These are phyloP conservation scores for Talaromyces sp. DNA, from an alignment of 2,329 filamentous ascomycete genomes.

Conservation along the genomic window DNA sequence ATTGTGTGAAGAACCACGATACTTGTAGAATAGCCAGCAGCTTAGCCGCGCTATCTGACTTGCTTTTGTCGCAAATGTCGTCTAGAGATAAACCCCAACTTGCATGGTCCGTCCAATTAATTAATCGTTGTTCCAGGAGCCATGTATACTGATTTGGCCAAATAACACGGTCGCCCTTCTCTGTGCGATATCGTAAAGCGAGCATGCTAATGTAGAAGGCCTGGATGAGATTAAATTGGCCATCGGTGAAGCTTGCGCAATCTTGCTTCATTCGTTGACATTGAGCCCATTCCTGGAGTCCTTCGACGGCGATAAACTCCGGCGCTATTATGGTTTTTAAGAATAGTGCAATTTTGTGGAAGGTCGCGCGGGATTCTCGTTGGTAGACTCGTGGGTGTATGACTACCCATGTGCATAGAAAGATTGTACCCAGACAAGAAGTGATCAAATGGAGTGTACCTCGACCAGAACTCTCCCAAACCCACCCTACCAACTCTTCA, in stretches of 20 bases:
- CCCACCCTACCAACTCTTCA: background rate
- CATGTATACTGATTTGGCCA: constrained; percentile 1
- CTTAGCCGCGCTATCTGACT: background rate
- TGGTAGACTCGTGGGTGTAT: background rate
- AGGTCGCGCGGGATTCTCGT: background rate
- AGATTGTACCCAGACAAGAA: background rate
- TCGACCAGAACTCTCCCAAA: background rate
- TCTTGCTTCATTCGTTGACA: background rate
- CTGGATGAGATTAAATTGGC: background rate
- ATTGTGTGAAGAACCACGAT: background rate
- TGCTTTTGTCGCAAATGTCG: background rate
- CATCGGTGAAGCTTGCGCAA: background rate
- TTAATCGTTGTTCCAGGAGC: background rate
- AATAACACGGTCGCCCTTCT: background rate
- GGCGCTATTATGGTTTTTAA: background rate
- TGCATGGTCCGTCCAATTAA: background rate
- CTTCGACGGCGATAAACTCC: background rate
- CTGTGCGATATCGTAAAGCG: background rate
- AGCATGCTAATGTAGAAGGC: background rate
- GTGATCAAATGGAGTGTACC: background rate
- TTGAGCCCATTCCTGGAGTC: background rate
- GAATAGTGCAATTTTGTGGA: background rate
- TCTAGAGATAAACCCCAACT: background rate
- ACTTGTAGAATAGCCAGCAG: background rate
- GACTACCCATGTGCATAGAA: background rate